A percentile compares a stretch with the other conserved stretches of the same genome.
These are phyloP conservation scores for Calonectria naviculata DNA, from an alignment of 2,329 filamentous ascomycete species.

Conservation along the genomic window DNA sequence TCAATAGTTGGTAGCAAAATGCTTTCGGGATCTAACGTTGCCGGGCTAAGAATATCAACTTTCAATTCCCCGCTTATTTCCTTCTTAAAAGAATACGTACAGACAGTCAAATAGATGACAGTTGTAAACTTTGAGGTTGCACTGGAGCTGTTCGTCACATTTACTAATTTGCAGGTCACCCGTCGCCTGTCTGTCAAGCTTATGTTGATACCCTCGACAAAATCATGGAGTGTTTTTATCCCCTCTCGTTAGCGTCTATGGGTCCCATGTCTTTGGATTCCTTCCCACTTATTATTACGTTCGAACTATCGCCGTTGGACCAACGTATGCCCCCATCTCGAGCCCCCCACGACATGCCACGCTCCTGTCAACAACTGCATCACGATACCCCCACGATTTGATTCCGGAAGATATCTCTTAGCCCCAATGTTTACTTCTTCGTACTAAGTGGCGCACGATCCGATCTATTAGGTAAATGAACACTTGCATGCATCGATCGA, in stretches of 20 bases:
- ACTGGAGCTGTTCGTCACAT: not conserved
- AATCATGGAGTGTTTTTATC: too few species aligned
- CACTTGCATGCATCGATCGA: not conserved
- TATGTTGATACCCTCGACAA: not conserved
- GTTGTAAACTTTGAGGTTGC: not conserved
- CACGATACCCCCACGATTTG: not conserved
- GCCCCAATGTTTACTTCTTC: not conserved
- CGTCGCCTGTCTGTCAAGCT: not conserved
- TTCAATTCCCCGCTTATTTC: not conserved
- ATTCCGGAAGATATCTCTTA: not conserved
- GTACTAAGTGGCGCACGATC: not conserved
- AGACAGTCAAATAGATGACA: not conserved
- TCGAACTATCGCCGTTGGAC: not conserved
- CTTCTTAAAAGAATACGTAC: not conserved
- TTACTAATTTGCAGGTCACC: not conserved
- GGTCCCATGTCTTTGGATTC: too few species aligned
- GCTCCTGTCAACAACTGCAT: not conserved
- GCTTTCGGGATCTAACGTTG: not conserved
- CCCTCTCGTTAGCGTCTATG: too few species aligned
- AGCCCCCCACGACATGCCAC: constrained; percentile 2
- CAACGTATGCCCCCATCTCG: not conserved
- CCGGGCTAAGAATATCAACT: not conserved
- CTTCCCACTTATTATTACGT: too few species aligned
- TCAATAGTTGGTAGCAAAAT: not conserved
- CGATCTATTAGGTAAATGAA: not conserved